Base-by-base conservation (phyloP, 164 flowering plant species). In the Piper longum region DNA sequence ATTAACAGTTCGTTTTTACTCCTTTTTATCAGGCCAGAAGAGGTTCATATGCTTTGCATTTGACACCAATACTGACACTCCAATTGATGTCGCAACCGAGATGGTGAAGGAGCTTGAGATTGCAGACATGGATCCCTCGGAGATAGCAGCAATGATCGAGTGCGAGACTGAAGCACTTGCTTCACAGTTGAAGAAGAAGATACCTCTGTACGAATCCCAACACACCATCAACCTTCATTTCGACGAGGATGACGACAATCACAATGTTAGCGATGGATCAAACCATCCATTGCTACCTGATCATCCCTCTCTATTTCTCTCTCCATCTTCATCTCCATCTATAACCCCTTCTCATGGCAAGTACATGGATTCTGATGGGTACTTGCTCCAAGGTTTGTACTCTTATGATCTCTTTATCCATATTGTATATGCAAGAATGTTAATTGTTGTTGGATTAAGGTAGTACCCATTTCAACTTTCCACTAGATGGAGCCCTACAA, bases 81-180 rank as follows among this genome's bases (percentile, higher is more conserved):
- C 96, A 0, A 71, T 77, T n/a, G 89, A 86, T 52, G 97, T 90
- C 5, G 95, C 92, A 0, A 57, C 71, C 17, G 97, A 90, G 78
- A 90, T 90, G 97, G 95, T 90, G 9, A 83, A 79, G 67, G 97
- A 90, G 64, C 67, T 90, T 63, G 88, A 90, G 54, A 86, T 90
- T 19, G 70, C 72, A 1, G 91, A 88, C 48, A 75, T 80, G 75
- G 84, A 83, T 42, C 87, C 95, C n/a, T n/a, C 43, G 1, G 87
- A 86, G 66, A 86, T 90, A 56, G 95, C 97, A 12, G 74, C 71
- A 45, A 76, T 87, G 84, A 89, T 89, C 16, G 87, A 87, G 60
- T 67, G 76, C 7, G 88, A 87, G 74, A 80, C 87, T 54, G 71
- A 81, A 16, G 66, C 81, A 58, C 59, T 86, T 54, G 75, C 81